Base-by-base conservation (phyloP, 108 stramenopile genomes). In the Asterionellopsis glacialis region DNA sequence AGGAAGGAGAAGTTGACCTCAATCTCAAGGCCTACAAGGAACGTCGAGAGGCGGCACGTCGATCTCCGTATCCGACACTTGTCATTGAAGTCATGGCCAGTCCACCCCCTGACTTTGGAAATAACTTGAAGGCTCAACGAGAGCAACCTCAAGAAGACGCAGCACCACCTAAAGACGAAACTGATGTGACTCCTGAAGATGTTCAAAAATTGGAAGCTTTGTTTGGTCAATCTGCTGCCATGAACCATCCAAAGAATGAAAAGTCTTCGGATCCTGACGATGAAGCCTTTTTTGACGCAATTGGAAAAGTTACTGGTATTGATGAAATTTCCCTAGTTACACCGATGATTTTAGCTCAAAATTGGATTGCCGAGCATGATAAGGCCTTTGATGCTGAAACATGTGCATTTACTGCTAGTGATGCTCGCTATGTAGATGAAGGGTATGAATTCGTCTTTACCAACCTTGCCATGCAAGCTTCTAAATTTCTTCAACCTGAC, bases 381-480 rank as follows among this genome's bases (percentile, higher is more conserved):
- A 69, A 69, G 10, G 28, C 26, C 5, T 76, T 79, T 48, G 47
- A 78, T 33, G 59, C 51, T 16, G 13, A 55, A 12, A 70, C 73
- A 13, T 64, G 69, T 11, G 71, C 79, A 6, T 91, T 91, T 71
- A 87, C 85, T 26, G 73, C 63, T 40, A 74, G 68, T 39, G 67
- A 82, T 52, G 74, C 82, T 9, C 63, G 72, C 11, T 63, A 85
- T 48, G 81, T 86, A 16, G 90, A 91, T 64, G 82, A 74, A 22
- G 90, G 83, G 9, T 87, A 88, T 55, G 90, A 91, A 68, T 91
- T 77, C 63, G 70, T 86, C n/a, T 88, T 88, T 59, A 75, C 73
- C 59, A 91, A 82, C 67, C 57, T 91, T 22, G 84, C 86, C 56
- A 87, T 91, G 86, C 72, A 61, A 54, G 23, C 14, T 16, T 51